Base-by-base conservation (phyloP, 2,329 filamentous ascomycete genomes). In the Ascochyta viciae-villosae region DNA sequence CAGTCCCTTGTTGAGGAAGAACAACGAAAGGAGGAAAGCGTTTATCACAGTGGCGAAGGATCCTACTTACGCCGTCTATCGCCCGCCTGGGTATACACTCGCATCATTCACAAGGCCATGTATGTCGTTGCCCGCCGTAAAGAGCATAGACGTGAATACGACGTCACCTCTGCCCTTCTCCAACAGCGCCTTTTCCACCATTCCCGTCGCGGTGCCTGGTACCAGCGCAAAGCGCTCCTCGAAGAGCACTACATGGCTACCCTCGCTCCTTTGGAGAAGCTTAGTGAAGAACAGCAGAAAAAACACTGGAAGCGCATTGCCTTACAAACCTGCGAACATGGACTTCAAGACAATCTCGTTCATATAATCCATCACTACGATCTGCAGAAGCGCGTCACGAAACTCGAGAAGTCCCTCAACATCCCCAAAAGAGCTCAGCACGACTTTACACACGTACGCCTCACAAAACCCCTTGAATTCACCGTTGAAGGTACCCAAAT, bases 331-430 rank as follows among this genome's bases (percentile, higher is more conserved):
- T 98, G 95, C 70, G 93, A 96, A 74, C 81, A 85, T 37, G 95
- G 91, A 0, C 82, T 99, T 0, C 89, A 96, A 72, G 95, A 99
- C 67, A 87, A 87, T 26, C 85, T 95, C 53, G 96, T 94, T 56
- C 95, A 99, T 75, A 77, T 96, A 23, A 95, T 96, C 56, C 94
- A 91, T 72, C 94, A 99, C 72, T 92, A 96, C 69, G 94, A 98
- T 68, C 80, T 99, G 6, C 94, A 98, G 74, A 98, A 96, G 74
- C 89, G 95, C 1, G 85, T 97, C n/a, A 84, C 86, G 45, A 98
- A 97, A 76, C 84, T 99, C 0, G 95, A 99, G 75, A 94, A 87
- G 70, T 85, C 86, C 33, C 81, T 98, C 6, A 92, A 89, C 58
- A 85, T 97, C 22, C 89, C 92, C 0, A 91, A 91, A 68, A 86